A percentile compares a stretch with the other conserved stretches of the same genome.
phyloP scores from a whole-genome alignment of 2,329 filamentous ascomycete species.

The Cordyceps farinosa region DNA sequence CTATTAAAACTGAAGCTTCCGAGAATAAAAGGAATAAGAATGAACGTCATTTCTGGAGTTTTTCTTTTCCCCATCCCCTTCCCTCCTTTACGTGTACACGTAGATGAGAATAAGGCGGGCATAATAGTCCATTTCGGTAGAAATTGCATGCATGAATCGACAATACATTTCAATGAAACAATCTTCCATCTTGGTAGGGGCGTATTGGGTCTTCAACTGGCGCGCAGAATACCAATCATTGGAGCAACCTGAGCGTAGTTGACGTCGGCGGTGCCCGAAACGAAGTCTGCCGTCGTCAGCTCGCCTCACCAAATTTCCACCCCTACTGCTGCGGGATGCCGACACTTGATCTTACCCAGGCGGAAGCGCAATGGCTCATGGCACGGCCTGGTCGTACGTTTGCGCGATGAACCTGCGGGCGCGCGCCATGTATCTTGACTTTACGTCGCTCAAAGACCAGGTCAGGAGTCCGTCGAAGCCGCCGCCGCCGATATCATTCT shows the following conservation, averaged over 20 bases:
- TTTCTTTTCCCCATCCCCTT: not conserved
- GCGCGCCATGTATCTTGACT: too few species aligned
- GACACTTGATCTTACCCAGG: not conserved
- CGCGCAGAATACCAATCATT: not conserved
- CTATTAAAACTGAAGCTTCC: not conserved
- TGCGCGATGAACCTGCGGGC: too few species aligned
- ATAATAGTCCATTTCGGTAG: not conserved
- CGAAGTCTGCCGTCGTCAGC: not conserved
- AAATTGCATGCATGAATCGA: not conserved
- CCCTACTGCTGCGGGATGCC: not conserved
- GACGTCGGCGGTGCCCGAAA: not conserved
- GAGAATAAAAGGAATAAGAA: not conserved
- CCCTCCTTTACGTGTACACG: not conserved
- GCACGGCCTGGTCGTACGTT: not conserved
- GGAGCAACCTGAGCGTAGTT: not conserved
- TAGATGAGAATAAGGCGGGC: not conserved
- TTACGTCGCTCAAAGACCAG: too few species aligned
- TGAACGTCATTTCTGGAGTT: not conserved
- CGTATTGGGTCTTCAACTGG: not conserved
- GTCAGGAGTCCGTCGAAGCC: too few species aligned
- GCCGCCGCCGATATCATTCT: too few species aligned
- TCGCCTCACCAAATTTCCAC: not conserved
- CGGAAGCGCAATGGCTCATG: not conserved
- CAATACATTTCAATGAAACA: not conserved
- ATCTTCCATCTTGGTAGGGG: not conserved